Evolutionary conservation across 768 basidiomycete genomes (phyloP).

Genomic region (Phanerochaete carnosa): DNA sequence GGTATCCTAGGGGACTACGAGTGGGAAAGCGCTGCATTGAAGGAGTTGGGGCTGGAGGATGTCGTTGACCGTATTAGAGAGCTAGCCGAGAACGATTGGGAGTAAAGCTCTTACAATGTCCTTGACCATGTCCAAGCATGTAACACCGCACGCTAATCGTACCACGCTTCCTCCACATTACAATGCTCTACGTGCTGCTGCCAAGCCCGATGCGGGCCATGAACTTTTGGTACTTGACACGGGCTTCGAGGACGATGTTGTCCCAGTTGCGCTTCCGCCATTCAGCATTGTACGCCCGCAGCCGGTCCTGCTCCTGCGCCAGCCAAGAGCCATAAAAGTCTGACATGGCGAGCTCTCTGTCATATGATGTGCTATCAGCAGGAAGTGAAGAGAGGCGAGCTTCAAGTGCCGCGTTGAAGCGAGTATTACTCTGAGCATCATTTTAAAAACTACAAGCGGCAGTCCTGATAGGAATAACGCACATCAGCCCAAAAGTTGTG

Average conservation of each 20-base stretch:
- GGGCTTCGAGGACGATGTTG: conserved; percentile 54
- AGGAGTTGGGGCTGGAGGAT: conserved; percentile 52
- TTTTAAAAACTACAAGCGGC: neutral
- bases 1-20: conserved; percentile 58
- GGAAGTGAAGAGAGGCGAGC: conserved; percentile 57
- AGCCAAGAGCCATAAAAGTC: conserved; percentile 76
- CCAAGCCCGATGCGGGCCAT: conserved; percentile 15
- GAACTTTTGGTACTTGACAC: conserved; percentile 44
- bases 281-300: conserved; percentile 58
- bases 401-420: conserved; percentile 72
- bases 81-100: conserved; percentile 48
- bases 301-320: conserved; percentile 57
- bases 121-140: neutral
- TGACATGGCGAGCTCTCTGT: conserved; percentile 67
- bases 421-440: conserved; percentile 63
- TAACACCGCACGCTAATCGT: neutral
- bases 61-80: conserved; percentile 63
- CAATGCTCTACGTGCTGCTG: neutral
- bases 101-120: conserved; percentile 5
- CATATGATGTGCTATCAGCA: conserved; percentile 41
- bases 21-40: conserved; percentile 56
- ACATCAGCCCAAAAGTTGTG: conserved; percentile 83
- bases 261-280: conserved; percentile 63
- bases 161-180: neutral
- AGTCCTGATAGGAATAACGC: conserved; percentile 26